Evolutionary conservation across 495 filamentous ascomycete species (phyloP).

Genomic region (Trichoderma asperelloides): DNA sequence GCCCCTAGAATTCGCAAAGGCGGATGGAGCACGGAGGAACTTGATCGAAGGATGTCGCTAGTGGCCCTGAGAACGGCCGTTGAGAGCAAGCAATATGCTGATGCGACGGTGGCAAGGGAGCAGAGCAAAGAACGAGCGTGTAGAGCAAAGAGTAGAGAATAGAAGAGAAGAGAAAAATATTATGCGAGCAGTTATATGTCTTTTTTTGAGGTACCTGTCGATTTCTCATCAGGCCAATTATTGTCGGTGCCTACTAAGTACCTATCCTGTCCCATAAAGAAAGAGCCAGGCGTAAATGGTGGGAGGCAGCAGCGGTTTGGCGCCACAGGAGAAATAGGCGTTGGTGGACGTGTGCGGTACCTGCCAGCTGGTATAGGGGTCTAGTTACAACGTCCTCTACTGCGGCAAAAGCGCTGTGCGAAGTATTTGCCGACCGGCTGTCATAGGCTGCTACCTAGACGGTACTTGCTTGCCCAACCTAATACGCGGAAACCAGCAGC

Average conservation of each 20-base stretch:
- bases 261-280: no score
- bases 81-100: background rate
- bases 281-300: background rate
- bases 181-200: background rate
- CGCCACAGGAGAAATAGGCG: background rate
- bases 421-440: background rate
- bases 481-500: background rate
- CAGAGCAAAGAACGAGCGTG: background rate
- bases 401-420: background rate
- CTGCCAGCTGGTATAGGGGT: background rate
- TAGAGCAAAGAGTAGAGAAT: background rate
- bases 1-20: slow-evolving; percentile 12
- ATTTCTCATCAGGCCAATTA: background rate
- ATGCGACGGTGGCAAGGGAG: background rate
- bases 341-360: background rate
- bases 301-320: background rate
- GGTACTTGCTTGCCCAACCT: background rate
- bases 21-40: slow-evolving; percentile 9
- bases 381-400: background rate
- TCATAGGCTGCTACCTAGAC: no score
- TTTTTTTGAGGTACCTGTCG: background rate
- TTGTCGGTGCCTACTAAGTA: background rate
- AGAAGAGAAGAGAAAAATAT: background rate
- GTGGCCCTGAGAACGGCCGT: background rate
- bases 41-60: slow-evolving; percentile 6